phyloP scores from a whole-genome alignment of 2,329 filamentous ascomycete species.

The Cladophialophora exuberans region DNA sequence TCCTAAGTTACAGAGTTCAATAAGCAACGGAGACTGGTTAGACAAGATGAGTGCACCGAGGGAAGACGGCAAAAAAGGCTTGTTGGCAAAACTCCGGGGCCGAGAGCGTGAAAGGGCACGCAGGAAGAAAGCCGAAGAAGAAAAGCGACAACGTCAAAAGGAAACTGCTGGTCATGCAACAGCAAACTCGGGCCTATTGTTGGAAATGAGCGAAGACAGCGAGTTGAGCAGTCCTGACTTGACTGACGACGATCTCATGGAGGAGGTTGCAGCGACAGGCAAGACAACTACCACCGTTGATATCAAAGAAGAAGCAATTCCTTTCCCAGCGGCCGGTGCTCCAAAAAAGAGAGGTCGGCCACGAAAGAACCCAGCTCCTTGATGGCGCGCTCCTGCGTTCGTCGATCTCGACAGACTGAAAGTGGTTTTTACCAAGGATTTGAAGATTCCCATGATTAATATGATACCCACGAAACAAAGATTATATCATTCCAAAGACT shows the following conservation, averaged over 20 bases:
- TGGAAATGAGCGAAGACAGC: constrained; percentile 29
- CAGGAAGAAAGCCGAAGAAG: constrained; percentile 33
- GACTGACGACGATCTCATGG: constrained; percentile 25
- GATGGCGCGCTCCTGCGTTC: not conserved
- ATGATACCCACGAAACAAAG: no score
- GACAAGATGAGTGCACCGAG: constrained; percentile 64
- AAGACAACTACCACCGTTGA: not conserved
- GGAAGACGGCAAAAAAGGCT: constrained; percentile 38
- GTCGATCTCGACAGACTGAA: no score
- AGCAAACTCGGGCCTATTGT: constrained; percentile 3
- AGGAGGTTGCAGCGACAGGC: constrained; percentile 10
- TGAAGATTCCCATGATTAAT: no score
- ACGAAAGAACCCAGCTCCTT: constrained; percentile 13
- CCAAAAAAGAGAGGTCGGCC: constrained; percentile 28
- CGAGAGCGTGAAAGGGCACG: constrained; percentile 33
- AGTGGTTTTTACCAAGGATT: no score
- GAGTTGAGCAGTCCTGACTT: constrained; percentile 28
- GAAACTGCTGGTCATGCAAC: constrained; percentile 11
- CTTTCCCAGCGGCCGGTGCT: not conserved
- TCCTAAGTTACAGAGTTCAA: constrained; percentile 56
- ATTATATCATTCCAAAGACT: no score
- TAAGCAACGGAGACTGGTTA: constrained; percentile 63
- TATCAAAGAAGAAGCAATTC: constrained; percentile 24
- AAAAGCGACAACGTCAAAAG: constrained; percentile 28
- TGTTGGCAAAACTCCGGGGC: constrained; percentile 32